Evolutionary conservation across 371 early-diverging fungal species (phyloP), one percentile per base, ranked within the genome.

Genomic region (Mucor velutinosus): DNA sequence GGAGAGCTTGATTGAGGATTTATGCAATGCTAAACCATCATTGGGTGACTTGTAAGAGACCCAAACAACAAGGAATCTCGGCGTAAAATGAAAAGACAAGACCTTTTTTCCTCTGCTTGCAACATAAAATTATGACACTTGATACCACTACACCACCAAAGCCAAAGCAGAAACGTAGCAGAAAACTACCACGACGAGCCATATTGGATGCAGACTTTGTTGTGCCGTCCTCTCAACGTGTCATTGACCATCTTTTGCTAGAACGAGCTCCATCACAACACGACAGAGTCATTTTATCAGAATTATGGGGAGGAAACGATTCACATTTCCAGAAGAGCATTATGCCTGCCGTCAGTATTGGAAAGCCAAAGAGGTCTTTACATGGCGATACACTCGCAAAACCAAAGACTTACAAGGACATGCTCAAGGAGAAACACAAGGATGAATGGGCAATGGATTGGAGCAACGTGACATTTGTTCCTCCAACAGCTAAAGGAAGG

Each of bases 171-270:
- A 62, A 57, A 37, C 45, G 19, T 7, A 70, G 58, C 8, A 21
- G 71, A 32, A 70, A 65, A 30, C 27, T 70, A 41, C 71, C 71
- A 0, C 47, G 29, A 19, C 45, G 57, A 27, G 57, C 57, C 7
- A 51, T 70, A 23, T 10, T 70, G 2, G 71, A 66, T 51, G 30
- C 61, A 17, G 71, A 66, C 2, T 66, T 62, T 30, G 58, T 62
- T 11, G 41, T 62, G 6, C 58, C 65, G n/a, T 25, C 33, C 17
- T 27, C 58, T 7, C 10, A 41, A 4, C 33, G 29, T 7, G 27
- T 27, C 3, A 57, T 58, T 30, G 68, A 67, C 30, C 58, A 61
- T 43, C 35, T 62, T 0, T 19, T 67, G 11, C n/a, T 67, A 0
- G 17, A 57, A 0, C 43, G 35, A n/a, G 17, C 45, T 19, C 68